Conservation (phyloP, 2,329 filamentous ascomycete species). For the Trichophyton simii region DNA sequence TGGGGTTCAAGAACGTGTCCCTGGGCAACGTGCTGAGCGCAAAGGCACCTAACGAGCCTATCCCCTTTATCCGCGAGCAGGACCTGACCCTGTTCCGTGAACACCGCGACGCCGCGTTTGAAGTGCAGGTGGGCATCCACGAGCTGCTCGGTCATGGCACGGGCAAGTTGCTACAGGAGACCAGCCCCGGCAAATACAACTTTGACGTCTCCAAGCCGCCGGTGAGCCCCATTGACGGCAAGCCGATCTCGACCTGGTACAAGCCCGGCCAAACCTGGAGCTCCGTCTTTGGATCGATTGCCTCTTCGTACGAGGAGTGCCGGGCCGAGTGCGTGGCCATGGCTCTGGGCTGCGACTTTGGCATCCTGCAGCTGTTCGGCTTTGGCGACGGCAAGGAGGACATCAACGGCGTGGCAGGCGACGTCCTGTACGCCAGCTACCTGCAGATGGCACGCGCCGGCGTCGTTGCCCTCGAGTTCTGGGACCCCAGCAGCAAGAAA, state of each 20-base stretch:
- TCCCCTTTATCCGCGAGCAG: slow-evolving; percentile 72
- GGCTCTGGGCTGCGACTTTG: slow-evolving; percentile 78
- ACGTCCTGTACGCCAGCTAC: slow-evolving; percentile 79
- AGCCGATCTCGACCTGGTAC: slow-evolving; percentile 77
- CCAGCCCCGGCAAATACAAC: slow-evolving; percentile 67
- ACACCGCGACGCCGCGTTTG: slow-evolving; percentile 77
- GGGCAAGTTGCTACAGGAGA: slow-evolving; percentile 87
- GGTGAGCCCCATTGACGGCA: slow-evolving; percentile 62
- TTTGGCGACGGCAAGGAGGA: slow-evolving; percentile 66
- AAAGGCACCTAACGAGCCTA: slow-evolving; percentile 81
- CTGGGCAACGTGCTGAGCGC: slow-evolving; percentile 86
- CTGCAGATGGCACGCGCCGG: slow-evolving; percentile 92
- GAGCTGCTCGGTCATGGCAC: slow-evolving; percentile 83
- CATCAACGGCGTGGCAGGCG: slow-evolving; percentile 64
- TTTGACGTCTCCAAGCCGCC: slow-evolving; percentile 76
- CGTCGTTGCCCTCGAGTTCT: slow-evolving; percentile 77
- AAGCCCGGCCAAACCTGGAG: slow-evolving; percentile 93
- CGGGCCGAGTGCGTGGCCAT: slow-evolving; percentile 89
- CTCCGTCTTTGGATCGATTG: slow-evolving; percentile 76
- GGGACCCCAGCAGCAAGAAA: slow-evolving; percentile 80
- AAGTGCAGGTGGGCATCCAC: slow-evolving; percentile 91
- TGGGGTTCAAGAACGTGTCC: slow-evolving; percentile 61
- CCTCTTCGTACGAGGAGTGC: slow-evolving; percentile 87
- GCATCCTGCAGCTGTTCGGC: slow-evolving; percentile 79
- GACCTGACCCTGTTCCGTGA: slow-evolving; percentile 70